Base-by-base conservation (phyloP, 768 basidiomycete genomes). In the Favolaschia claudopus region DNA sequence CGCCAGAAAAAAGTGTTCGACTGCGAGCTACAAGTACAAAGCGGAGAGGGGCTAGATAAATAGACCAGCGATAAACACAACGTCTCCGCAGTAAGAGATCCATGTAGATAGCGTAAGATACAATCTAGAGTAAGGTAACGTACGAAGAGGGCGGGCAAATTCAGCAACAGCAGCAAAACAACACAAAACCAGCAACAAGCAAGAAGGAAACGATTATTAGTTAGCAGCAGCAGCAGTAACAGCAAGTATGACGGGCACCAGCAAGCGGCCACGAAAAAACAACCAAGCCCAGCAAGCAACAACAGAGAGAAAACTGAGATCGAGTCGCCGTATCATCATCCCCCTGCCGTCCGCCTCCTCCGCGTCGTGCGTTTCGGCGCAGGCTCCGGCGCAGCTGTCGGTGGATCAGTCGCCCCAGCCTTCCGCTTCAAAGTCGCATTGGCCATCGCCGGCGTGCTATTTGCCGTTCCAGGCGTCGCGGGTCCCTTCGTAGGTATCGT, bases 361-460 rank as follows among this genome's bases (percentile, higher is more conserved):
- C 89, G 83, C 32, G 79, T 67, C 34, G 64, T 43, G 42, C 84
- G 79, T 76, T 87, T 90, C 63, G 77, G 64, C 33, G 80, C 72
- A 34, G 79, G 83, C 60, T 81, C 79, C 48, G 75, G 65, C 4
- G 83, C 76, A 49, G 79, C 77, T 32, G 83, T 82, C 39, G 88
- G 85, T 24, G 88, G 86, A 19, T 81, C 71, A 14, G 75, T 69
- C 32, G 77, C 78, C 19, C 74, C 70, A 31, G 70, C 72, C 55
- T 87, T 88, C 67, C 87, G 79, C 72, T 88, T 89, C 68, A 86
- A 73, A 25, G 82, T 74, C 44, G 84, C 74, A 66, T 77, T 73
- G 32, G 78, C 51, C 73, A 83, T 65, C 10, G 83, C 76, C 4
- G 86, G 82, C 28, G 85, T 83, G 67, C 81, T 83, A 22, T 69